These are phyloP conservation scores for Rutstroemia sp. DNA, from an alignment of 2,329 filamentous ascomycete genomes.

Conservation along the genomic window DNA sequence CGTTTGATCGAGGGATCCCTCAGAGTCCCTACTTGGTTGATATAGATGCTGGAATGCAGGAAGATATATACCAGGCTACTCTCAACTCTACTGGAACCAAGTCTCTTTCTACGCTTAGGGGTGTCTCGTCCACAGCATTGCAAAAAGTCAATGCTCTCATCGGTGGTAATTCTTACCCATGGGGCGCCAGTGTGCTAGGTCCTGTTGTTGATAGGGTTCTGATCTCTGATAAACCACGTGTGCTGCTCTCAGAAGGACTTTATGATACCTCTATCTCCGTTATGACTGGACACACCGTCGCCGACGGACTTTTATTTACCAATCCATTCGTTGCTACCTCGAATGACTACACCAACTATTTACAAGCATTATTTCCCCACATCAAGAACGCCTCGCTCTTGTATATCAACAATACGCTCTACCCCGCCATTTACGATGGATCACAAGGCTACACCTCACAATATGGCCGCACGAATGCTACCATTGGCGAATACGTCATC, in stretches of 20 bases:
- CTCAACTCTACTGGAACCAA: neutral
- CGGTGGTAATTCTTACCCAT: too few species aligned
- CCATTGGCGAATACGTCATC: constrained; percentile 38
- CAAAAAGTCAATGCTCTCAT: too few species aligned
- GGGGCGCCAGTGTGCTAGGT: too few species aligned
- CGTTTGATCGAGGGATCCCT: constrained; percentile 35
- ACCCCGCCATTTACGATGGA: constrained; percentile 41
- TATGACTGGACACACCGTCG: constrained; percentile 37
- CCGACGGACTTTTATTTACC: constrained; percentile 30
- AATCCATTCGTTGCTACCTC: constrained; percentile 23
- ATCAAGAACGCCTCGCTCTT: neutral
- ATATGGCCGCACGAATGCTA: constrained; percentile 34
- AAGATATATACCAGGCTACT: constrained; percentile 10
- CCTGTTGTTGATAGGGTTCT: too few species aligned
- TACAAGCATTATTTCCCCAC: neutral
- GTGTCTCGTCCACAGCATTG: too few species aligned
- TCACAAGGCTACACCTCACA: constrained; percentile 37
- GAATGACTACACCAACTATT: neutral
- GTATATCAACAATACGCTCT: constrained; percentile 38
- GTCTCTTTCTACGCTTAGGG: neutral
- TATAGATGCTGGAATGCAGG: too few species aligned
- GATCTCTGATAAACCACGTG: too few species aligned
- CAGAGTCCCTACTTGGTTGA: constrained; percentile 17
- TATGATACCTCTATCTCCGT: constrained; percentile 19
- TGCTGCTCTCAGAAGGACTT: too few species aligned